Evolutionary conservation across 345 rosid species (phyloP), one percentile per base, ranked within the genome.

Genomic region (Hibiscus mutabilis): DNA sequence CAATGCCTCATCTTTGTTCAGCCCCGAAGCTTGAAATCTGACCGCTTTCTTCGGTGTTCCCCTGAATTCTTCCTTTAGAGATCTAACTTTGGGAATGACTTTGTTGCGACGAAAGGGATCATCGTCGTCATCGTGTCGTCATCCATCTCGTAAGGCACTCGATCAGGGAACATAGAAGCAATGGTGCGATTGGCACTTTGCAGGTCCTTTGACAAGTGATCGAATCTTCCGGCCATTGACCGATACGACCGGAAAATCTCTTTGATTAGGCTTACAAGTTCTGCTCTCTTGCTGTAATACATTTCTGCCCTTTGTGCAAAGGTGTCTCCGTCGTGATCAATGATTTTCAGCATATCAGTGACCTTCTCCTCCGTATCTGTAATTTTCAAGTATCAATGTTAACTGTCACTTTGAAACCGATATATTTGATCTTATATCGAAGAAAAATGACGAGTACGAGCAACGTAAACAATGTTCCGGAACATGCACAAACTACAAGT

Each of bases 361-460:
- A 89, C 88, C 70, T 84, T 89, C 56, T 86, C 89, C 80, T 91
- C 92, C 92, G 87, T 85, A 80, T 91, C 97, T 89, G 86, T n/a
- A 4, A 73, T 24, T 19, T 72, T 60, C 51, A 21, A 22, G 14
- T 40, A 4, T 60, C 63, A 27, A 40, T 58, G 37, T 59, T 44
- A 29, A 60, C 37, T 24, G 6, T 62, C 31, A 58, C 59, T 53
- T 19, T 19, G 11, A 53, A 19, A 8, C 58, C 8, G 8, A 10
- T 9, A 53, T 18, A 19, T 53, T 53, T 4, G 19, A 53, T 19
- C 19, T 53, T 53, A 13, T 47, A 47, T 47, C 18, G 18, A 7
- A 42, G 14, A 9, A 42, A 42, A 42, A 10, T 42, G 46, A 42
- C 10, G 46, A 42, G 14, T 42, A 11, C 0, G 46, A 42, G 46